A percentile compares a stretch with the other conserved stretches of the same genome.
phyloP scores from a whole-genome alignment of 768 basidiomycete species.

The Guyanaporus albipodus region DNA sequence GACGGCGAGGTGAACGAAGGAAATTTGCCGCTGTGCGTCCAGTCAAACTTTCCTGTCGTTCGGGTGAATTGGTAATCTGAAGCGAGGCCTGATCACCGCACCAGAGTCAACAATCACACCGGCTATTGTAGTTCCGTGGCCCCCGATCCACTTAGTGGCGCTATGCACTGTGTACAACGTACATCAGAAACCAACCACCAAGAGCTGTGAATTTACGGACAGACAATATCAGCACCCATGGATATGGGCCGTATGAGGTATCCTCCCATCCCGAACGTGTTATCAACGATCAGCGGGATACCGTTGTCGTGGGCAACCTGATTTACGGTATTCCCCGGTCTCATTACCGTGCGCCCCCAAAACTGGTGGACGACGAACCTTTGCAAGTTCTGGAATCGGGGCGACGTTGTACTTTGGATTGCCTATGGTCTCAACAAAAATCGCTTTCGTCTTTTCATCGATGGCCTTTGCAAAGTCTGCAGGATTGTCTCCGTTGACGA shows the following conservation, averaged over 20 bases:
- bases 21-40: conserved; percentile 63
- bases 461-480: conserved; percentile 62
- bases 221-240: conserved; percentile 73
- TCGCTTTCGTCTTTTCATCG: conserved; percentile 72
- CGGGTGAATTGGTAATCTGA: background rate
- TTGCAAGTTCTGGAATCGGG: conserved; percentile 65
- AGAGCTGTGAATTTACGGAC: conserved; percentile 27
- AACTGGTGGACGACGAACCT: conserved; percentile 34
- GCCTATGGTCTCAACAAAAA: conserved; percentile 75
- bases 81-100: conserved; percentile 8
- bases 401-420: conserved; percentile 71
- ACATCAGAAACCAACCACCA: background rate
- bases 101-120: conserved; percentile 74
- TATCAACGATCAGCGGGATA: conserved; percentile 79
- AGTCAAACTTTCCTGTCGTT: conserved; percentile 53
- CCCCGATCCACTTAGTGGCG: conserved; percentile 84
- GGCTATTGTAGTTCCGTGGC: conserved; percentile 75
- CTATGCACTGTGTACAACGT: conserved; percentile 53
- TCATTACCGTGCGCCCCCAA: background rate
- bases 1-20: conserved; percentile 70
- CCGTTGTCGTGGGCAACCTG: conserved; percentile 67
- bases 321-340: background rate
- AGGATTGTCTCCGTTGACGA: conserved; percentile 53
- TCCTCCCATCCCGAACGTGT: conserved; percentile 70
- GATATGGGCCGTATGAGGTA: conserved; percentile 70